Conservation (phyloP, 164 flowering plant genomes). For the Saururus chinensis region DNA sequence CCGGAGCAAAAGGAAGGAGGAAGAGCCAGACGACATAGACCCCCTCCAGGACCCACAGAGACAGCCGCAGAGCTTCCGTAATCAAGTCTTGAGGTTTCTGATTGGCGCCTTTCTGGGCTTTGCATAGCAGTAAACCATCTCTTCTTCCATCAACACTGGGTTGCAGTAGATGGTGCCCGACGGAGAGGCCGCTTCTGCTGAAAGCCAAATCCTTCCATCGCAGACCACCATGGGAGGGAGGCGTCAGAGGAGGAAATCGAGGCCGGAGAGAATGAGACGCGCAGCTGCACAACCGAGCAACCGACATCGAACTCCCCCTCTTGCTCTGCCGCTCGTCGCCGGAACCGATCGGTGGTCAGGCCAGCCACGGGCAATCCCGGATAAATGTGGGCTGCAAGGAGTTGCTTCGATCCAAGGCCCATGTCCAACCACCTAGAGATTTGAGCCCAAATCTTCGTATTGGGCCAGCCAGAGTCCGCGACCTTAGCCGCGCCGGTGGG, state of each 20-base stretch:
- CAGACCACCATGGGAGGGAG: background rate
- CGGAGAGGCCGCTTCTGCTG: background rate
- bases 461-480: too few relatives aligned
- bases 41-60: conserved; percentile 63
- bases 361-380: too few relatives aligned
- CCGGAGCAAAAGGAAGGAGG: conserved; percentile 92
- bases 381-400: too few relatives aligned
- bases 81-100: background rate
- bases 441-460: too few relatives aligned
- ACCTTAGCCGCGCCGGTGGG: too few relatives aligned
- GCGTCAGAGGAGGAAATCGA: background rate
- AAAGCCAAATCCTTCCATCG: background rate
- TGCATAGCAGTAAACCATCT: background rate
- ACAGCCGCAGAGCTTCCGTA: conserved; percentile 16
- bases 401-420: too few relatives aligned
- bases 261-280: background rate
- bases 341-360: too few relatives aligned
- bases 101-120: conserved; percentile 5
- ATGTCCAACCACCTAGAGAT: too few relatives aligned
- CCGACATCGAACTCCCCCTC: background rate
- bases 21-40: conserved; percentile 83
- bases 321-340: too few relatives aligned
- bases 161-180: background rate
- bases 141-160: background rate
- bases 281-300: background rate